Evolutionary conservation across 116 monocot species (phyloP), one percentile per base, ranked within the genome.

Genomic region (Zostera marina): DNA sequence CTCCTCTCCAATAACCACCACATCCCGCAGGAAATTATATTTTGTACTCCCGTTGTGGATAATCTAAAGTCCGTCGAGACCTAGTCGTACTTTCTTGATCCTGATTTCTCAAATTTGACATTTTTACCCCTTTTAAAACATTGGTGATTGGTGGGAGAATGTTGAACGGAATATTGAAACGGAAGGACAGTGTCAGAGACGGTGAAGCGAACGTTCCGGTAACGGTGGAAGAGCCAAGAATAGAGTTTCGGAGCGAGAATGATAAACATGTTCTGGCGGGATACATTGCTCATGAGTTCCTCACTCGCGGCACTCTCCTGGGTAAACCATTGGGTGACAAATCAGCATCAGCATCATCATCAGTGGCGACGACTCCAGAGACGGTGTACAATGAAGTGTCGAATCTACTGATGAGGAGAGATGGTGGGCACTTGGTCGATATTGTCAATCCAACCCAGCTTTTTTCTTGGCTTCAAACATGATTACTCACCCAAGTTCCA

Each of bases 211-310:
- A 5, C 49, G 49, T 20, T 16, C 16, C 20, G 17, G 49, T 51
- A 51, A 51, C 0, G 1, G 20, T 17, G 3, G 49, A 32, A 32
- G 15, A 51, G 16, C 9, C 9, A 19, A 3, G 15, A 56, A 56
- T 32, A 5, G 5, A 32, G 1, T 32, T 32, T 9, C 49, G 2
- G 19, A 49, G 20, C 53, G 32, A 21, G 20, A 43, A 52, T 20
- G 41, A 22, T 4, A 79, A 75, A 65, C 58, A 68, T 70, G 71
- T 84, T 8, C 52, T 84, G 9, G 79, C 84, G 48, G 84, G 79
- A 0, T 84, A 79, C 73, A 40, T 84, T 24, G 83, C 83, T 49
- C 79, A 76, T 70, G 79, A 84, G 73, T 84, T 84, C 61, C 71
- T 84, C 24, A 68, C 73, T 2, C 52, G 56, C 46, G 84, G 84